These are phyloP conservation scores for Nidula microcarpa DNA, from an alignment of 768 basidiomycete genomes.

Conservation along the genomic window DNA sequence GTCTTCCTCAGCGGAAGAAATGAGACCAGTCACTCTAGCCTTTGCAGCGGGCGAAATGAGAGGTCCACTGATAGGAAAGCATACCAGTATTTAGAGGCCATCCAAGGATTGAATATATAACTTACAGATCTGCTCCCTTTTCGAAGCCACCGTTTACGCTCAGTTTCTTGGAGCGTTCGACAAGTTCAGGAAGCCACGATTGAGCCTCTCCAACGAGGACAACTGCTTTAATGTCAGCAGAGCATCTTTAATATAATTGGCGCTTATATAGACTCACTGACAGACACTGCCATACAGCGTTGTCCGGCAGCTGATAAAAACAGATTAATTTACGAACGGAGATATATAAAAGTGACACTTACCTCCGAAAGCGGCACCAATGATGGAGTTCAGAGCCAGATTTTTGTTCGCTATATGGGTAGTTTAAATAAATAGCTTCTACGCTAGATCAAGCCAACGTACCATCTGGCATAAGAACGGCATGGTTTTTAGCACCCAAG, in stretches of 20 bases:
- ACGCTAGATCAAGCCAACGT: conserved; percentile 10
- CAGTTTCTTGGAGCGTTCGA: conserved; percentile 76
- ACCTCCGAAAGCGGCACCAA: conserved; percentile 94
- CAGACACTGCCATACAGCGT: conserved; percentile 95
- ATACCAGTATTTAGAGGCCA: not conserved
- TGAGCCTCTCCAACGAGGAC: conserved; percentile 78
- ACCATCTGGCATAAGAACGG: conserved; percentile 93
- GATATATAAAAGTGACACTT: conserved; percentile 12
- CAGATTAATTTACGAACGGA: conserved; percentile 1
- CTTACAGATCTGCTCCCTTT: conserved; percentile 73
- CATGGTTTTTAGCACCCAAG: conserved; percentile 97
- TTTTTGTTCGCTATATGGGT: conserved; percentile 79
- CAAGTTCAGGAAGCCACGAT: conserved; percentile 82
- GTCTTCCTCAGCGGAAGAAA: conserved; percentile 70
- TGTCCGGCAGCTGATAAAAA: conserved; percentile 79
- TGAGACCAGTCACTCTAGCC: conserved; percentile 68
- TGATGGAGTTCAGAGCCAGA: conserved; percentile 83
- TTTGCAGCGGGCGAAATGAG: conserved; percentile 84
- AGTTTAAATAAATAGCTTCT: not conserved
- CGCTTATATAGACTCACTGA: conserved; percentile 47
- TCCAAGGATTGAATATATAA: conserved; percentile 1
- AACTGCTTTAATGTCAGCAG: conserved; percentile 29
- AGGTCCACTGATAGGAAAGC: conserved; percentile 49
- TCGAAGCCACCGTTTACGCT: conserved; percentile 93
- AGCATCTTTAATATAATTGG: no score